Percentiles rank a stretch among this genome's conserved stretches.
Conservation (phyloP, 1,284 basidiomycete genomes). For the Ganoderma boninense region DNA sequence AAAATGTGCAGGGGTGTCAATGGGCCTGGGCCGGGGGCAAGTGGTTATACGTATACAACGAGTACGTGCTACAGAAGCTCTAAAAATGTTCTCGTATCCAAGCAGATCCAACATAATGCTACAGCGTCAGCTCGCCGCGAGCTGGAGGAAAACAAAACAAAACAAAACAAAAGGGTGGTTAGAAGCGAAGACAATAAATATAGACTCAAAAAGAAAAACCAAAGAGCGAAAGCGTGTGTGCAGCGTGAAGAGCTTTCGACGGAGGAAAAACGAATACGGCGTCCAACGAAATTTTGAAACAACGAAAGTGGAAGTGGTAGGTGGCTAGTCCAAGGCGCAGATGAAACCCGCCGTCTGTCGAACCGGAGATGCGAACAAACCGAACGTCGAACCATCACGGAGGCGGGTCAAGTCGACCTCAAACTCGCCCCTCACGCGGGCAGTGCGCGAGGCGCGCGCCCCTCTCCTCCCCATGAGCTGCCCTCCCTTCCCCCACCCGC, state of each 20-base stretch:
- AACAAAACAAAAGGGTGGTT: no score
- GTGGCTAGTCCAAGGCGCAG: no score
- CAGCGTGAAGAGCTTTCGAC: neutral
- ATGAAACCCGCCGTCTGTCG: neutral
- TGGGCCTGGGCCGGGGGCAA: neutral
- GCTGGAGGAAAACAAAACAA: neutral
- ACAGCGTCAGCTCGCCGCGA: slow-evolving; percentile 5
- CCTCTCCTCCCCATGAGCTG: neutral
- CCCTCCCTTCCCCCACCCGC: neutral
- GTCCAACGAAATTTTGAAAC: neutral
- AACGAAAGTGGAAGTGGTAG: neutral
- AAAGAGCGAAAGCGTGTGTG: neutral
- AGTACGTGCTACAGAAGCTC: slow-evolving; percentile 9
- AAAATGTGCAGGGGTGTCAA: neutral
- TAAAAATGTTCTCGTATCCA: neutral
- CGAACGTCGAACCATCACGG: no score
- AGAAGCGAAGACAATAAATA: slow-evolving; percentile 13
- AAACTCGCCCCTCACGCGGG: neutral
- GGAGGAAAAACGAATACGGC: neutral
- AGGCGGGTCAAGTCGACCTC: neutral
- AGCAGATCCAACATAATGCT: slow-evolving; percentile 1
- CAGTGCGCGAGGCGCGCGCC: neutral
- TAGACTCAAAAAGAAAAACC: neutral
- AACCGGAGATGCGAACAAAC: no score
- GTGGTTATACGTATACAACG: neutral